Percentiles rank a stretch among this genome's conserved stretches.
Conservation (phyloP, 352 stramenopile genomes). For the Albugo laibachii region DNA sequence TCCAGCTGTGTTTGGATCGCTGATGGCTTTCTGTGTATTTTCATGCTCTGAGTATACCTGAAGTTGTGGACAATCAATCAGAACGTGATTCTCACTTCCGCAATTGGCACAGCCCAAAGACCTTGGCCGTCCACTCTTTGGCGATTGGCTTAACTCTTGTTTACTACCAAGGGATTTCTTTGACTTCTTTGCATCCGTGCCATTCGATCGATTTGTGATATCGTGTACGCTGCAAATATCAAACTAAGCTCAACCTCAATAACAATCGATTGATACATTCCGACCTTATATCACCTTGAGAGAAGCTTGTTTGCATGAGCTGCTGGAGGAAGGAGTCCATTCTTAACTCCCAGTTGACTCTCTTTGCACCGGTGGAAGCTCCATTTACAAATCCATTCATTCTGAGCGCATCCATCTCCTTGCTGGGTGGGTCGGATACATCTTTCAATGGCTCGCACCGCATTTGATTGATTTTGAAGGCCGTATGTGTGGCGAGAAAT, state of each 20-base stretch:
- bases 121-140: too few relatives aligned
- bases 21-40: not conserved
- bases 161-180: too few relatives aligned
- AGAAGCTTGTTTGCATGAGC: constrained; percentile 28
- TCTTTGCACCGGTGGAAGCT: not conserved
- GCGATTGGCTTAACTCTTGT: too few relatives aligned
- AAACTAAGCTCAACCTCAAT: too few relatives aligned
- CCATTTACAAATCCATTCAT: too few relatives aligned
- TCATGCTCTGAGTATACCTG: not conserved
- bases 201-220: too few relatives aligned
- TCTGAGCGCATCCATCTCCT: too few relatives aligned
- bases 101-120: too few relatives aligned
- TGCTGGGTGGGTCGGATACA: too few relatives aligned
- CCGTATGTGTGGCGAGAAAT: constrained; percentile 58
- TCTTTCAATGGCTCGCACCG: too few relatives aligned
- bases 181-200: too few relatives aligned
- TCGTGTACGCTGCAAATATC: too few relatives aligned
- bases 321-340: constrained; percentile 71
- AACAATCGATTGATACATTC: constrained; percentile 1
- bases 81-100: not conserved
- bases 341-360: constrained; percentile 39
- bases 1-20: not conserved
- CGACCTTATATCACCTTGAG: not conserved
- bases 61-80: not conserved
- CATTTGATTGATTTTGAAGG: constrained; percentile 25